Evolutionary conservation across 352 stramenopile species (phyloP).

Genomic region (Phytophthora pisi): DNA sequence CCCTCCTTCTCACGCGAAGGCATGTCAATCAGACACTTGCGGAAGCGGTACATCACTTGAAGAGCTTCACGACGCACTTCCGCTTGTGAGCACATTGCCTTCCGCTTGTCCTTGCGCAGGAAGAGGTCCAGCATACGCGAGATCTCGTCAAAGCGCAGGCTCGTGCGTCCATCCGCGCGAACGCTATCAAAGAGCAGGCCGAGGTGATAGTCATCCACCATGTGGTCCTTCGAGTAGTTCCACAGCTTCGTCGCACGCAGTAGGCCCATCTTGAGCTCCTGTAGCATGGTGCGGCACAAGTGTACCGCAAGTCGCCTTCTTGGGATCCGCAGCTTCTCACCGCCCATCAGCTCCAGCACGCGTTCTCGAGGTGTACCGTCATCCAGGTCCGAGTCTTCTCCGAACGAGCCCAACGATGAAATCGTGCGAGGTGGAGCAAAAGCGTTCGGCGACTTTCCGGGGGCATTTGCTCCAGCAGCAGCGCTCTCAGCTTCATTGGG

Average conservation of each 20-base stretch:
- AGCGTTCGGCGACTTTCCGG: conserved; percentile 13
- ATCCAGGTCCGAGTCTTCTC: conserved; percentile 38
- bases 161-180: conserved; percentile 71
- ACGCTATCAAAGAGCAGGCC: conserved; percentile 79
- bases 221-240: conserved; percentile 79
- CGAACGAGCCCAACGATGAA: conserved; percentile 51
- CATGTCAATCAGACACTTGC: conserved; percentile 89
- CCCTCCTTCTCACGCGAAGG: conserved; percentile 88
- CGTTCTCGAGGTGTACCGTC: conserved; percentile 47
- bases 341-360: conserved; percentile 80
- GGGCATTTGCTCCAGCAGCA: neutral
- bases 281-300: conserved; percentile 67
- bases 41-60: conserved; percentile 91
- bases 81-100: conserved; percentile 64
- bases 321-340: conserved; percentile 85
- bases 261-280: conserved; percentile 74
- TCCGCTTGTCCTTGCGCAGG: conserved; percentile 79
- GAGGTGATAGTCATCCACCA: conserved; percentile 87
- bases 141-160: conserved; percentile 85
- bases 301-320: conserved; percentile 76
- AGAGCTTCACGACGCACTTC: conserved; percentile 80
- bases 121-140: conserved; percentile 87
- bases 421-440: conserved; percentile 43
- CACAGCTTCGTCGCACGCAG: conserved; percentile 83
- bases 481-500: conserved; percentile 37